Base-by-base conservation (phyloP, 2,329 filamentous ascomycete species). In the Paraconiothyrium brasiliense region DNA sequence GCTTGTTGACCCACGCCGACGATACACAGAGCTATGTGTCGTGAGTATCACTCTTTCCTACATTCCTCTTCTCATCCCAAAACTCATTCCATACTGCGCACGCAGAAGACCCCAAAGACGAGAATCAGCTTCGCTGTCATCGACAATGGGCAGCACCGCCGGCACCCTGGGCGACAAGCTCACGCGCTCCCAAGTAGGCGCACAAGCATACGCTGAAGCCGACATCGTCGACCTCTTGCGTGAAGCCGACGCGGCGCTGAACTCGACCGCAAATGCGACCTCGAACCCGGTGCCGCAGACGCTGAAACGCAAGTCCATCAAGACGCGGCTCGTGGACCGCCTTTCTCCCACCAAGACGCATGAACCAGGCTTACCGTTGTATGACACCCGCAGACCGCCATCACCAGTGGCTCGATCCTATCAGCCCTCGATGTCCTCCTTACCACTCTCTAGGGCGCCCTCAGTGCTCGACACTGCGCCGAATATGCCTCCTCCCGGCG, bases 401-500 rank as follows among this genome's bases (percentile, higher is more conserved):
- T 71, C 72, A 61, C 81, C 81, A 2, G 70, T 78, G 46, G 74
- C 78, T 63, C 80, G 82, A 71, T 80, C 82, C 69, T 85, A 86
- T 68, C 81, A 85, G 62, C 80, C 84, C 34, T 77, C 83, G 30
- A 77, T 80, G 24, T 73, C 76, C 44, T 81, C 81, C 20, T 71
- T 80, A 54, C 79, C 83, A 10, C 67, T 80, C 10, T 84, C 84
- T 22, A 78, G 84, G 71, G 75, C 82, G 27, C 76, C 82, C 5
- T 86, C 84, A 1, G 79, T 87, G 34, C 73, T 86, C 43, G 84
- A 86, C 67, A 76, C 75, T 59, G 81, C 80, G 1, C 83, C 83
- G 4, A 78, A 78, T 48, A 82, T 85, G 58, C 81, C 80, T 1
- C 89, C 90, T 55, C 85, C 86, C 4, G 85, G 85, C 2, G 81